phyloP scores from a whole-genome alignment of 306 rosid species.

The Inga laurina region DNA sequence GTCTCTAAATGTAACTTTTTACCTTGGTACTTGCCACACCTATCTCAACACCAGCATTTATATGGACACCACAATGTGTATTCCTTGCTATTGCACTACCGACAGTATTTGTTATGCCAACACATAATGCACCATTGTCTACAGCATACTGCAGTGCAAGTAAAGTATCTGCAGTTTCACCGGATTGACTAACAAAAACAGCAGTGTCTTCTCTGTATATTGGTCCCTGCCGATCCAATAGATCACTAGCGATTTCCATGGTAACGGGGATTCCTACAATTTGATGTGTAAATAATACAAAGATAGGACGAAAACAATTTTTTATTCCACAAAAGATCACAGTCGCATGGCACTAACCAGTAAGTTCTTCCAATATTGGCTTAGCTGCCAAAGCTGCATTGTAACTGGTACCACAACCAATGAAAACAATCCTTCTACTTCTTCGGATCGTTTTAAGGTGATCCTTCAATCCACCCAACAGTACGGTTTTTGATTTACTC shows the following conservation, averaged over 20 bases:
- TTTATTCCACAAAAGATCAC: constrained; percentile 24
- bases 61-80: constrained; percentile 97
- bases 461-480: constrained; percentile 95
- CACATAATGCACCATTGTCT: constrained; percentile 95
- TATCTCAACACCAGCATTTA: constrained; percentile 97
- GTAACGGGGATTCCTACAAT: constrained; percentile 89
- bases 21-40: constrained; percentile 99
- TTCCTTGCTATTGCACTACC: constrained; percentile 94
- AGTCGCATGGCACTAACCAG: constrained; percentile 60
- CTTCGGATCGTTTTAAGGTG: constrained; percentile 97
- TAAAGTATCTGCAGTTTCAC: constrained; percentile 97
- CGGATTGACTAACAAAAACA: constrained; percentile 96
- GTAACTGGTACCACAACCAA: constrained; percentile 98
- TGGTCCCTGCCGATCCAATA: constrained; percentile 95
- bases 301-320: constrained; percentile 12
- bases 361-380: constrained; percentile 97
- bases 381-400: constrained; percentile 99
- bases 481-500: constrained; percentile 77
- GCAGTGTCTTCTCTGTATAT: constrained; percentile 97
- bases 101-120: constrained; percentile 94
- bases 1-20: constrained; percentile 27
- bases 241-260: constrained; percentile 99
- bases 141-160: constrained; percentile 89
- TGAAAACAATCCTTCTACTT: constrained; percentile 86
- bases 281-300: constrained; percentile 32